A percentile compares a stretch with the other conserved stretches of the same genome.
phyloP scores from a whole-genome alignment of 768 basidiomycete genomes.

The Calocera cornea region DNA sequence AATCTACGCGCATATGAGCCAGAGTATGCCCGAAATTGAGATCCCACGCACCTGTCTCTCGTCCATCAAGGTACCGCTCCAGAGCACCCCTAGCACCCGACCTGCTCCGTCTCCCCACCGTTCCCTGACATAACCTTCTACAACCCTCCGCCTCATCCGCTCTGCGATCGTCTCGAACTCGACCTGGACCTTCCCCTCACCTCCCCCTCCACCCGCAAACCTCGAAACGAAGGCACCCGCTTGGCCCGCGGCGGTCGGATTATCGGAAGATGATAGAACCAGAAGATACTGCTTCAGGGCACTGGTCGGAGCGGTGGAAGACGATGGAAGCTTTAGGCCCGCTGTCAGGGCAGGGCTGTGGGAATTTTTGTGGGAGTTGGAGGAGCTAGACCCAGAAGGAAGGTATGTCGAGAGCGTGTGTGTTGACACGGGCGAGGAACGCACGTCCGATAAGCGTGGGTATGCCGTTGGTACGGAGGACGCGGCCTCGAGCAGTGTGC shows the following conservation, averaged over 20 bases:
- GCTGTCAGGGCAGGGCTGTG: neutral
- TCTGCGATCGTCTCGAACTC: conserved; percentile 62
- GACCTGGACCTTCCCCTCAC: conserved; percentile 50
- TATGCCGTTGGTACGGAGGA: conserved; percentile 30
- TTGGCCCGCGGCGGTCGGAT: conserved; percentile 59
- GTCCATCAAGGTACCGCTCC: conserved; percentile 80
- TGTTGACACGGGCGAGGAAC: conserved; percentile 1
- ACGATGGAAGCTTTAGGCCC: neutral
- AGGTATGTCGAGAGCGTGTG: neutral
- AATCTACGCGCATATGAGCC: conserved; percentile 39
- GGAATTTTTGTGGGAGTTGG: neutral
- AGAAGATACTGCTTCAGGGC: conserved; percentile 63
- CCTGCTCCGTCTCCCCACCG: conserved; percentile 73
- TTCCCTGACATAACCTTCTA: conserved; percentile 70
- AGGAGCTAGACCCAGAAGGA: neutral
- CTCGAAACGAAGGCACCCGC: conserved; percentile 60
- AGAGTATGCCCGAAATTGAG: conserved; percentile 1
- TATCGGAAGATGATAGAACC: conserved; percentile 67
- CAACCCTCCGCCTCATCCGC: conserved; percentile 50
- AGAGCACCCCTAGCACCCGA: conserved; percentile 61
- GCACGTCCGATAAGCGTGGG: conserved; percentile 38
- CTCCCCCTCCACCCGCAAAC: conserved; percentile 30
- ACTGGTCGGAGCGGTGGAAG: neutral
- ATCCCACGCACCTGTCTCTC: conserved; percentile 66
- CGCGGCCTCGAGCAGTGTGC: conserved; percentile 55